Conservation (phyloP, 23 red algal species). For the Pyropia yezoensis region DNA sequence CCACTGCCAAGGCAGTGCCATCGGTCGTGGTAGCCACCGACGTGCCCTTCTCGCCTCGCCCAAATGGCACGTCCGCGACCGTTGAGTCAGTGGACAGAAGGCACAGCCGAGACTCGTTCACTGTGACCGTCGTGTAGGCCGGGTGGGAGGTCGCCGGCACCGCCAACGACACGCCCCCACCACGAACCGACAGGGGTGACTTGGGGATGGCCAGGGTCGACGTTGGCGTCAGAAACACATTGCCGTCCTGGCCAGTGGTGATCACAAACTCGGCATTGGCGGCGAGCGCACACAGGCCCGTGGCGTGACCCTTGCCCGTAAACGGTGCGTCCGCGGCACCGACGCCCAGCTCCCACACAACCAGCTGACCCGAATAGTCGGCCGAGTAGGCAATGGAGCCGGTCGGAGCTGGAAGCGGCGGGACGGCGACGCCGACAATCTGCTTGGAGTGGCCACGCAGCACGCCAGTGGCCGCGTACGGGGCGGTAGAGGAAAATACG, state of each 20-base stretch:
- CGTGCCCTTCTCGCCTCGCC: slow-evolving; percentile 31
- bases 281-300: slow-evolving; percentile 34
- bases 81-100: slow-evolving; percentile 16
- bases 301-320: slow-evolving; percentile 38
- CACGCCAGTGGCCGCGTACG: slow-evolving; percentile 2
- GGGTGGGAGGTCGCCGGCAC: slow-evolving; percentile 11
- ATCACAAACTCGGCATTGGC: slow-evolving; percentile 47
- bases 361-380: slow-evolving; percentile 49
- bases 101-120: slow-evolving; percentile 48
- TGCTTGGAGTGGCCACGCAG: slow-evolving; percentile 66
- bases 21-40: slow-evolving; percentile 39
- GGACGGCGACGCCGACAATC: slow-evolving; percentile 46
- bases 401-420: neutral
- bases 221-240: slow-evolving; percentile 37
- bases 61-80: slow-evolving; percentile 29
- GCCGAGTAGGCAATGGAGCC: slow-evolving; percentile 47
- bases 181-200: slow-evolving; percentile 37
- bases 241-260: slow-evolving; percentile 52
- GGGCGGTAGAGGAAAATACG: slow-evolving; percentile 13
- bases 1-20: slow-evolving; percentile 45
- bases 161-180: slow-evolving; percentile 55
- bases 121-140: slow-evolving; percentile 22
- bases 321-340: slow-evolving; percentile 22
- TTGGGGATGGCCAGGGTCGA: slow-evolving; percentile 23
- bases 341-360: slow-evolving; percentile 42